These are phyloP conservation scores for Monosporascus ibericus DNA, from an alignment of 2,329 filamentous ascomycete genomes.

Conservation along the genomic window DNA sequence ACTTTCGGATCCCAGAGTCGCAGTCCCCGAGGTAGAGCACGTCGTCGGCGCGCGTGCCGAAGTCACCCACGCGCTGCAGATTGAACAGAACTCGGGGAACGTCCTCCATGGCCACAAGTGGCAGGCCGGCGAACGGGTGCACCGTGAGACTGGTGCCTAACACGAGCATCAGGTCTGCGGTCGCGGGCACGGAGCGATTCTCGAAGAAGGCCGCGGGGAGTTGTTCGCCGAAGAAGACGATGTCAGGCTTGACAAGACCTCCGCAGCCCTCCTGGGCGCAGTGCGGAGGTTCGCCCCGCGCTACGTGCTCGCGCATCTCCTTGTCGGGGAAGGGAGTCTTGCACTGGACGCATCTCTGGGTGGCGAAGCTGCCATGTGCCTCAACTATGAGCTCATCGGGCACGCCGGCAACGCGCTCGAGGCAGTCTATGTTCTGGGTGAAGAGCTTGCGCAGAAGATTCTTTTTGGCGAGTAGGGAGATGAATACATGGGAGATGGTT, in stretches of 20 bases:
- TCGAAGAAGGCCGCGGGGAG: slow-evolving; percentile 58
- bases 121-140: slow-evolving; percentile 82
- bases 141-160: slow-evolving; percentile 86
- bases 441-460: slow-evolving; percentile 78
- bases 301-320: slow-evolving; percentile 65
- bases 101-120: slow-evolving; percentile 52
- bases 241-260: slow-evolving; percentile 86
- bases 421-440: slow-evolving; percentile 96
- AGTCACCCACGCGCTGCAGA: slow-evolving; percentile 69
- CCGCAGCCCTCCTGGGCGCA: slow-evolving; percentile 59
- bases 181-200: slow-evolving; percentile 44
- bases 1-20: slow-evolving; percentile 69
- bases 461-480: slow-evolving; percentile 74
- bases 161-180: slow-evolving; percentile 74
- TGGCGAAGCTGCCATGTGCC: slow-evolving; percentile 91
- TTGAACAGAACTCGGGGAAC: slow-evolving; percentile 83
- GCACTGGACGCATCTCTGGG: slow-evolving; percentile 88
- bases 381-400: slow-evolving; percentile 78
- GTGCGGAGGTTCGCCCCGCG: slow-evolving; percentile 60
- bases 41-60: slow-evolving; percentile 76
- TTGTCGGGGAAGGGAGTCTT: slow-evolving; percentile 64
- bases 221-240: slow-evolving; percentile 80
- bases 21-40: slow-evolving; percentile 79
- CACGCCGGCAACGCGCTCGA: slow-evolving; percentile 83
- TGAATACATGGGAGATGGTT: slow-evolving; percentile 85